Conservation (phyloP, 495 filamentous ascomycete species). For the Lasiosphaeria miniovina region DNA sequence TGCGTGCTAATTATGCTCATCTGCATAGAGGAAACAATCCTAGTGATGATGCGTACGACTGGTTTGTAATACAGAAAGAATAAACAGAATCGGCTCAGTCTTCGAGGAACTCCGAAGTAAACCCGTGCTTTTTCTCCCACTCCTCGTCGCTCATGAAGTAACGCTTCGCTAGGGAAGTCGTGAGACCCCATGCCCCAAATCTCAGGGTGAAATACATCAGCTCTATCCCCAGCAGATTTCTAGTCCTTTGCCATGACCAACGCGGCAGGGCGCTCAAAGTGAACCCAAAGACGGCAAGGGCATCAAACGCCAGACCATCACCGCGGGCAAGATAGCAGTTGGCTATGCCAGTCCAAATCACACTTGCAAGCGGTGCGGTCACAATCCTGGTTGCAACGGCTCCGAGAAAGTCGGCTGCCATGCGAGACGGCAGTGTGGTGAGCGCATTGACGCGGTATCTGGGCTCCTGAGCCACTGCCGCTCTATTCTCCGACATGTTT, state of each 20-base stretch:
- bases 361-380: slow-evolving; percentile 26
- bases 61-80: no score
- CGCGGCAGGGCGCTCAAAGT: background rate
- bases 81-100: no score
- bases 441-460: slow-evolving; percentile 30
- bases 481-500: slow-evolving; percentile 29
- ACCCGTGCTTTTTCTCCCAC: no score
- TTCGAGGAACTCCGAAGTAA: no score
- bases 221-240: background rate
- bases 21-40: no score
- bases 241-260: background rate
- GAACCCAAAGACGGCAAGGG: background rate
- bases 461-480: slow-evolving; percentile 13
- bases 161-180: no score
- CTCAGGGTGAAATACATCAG: background rate
- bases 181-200: no score
- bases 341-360: background rate
- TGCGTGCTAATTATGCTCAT: no score
- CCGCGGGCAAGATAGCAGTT: background rate
- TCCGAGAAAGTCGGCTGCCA: slow-evolving; percentile 30
- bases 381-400: slow-evolving; percentile 25
- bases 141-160: no score
- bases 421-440: slow-evolving; percentile 29
- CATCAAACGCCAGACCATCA: background rate
- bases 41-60: no score